Base-by-base conservation (phyloP, 1,139 yeast species). In the Sugiyamaella pinicola region DNA sequence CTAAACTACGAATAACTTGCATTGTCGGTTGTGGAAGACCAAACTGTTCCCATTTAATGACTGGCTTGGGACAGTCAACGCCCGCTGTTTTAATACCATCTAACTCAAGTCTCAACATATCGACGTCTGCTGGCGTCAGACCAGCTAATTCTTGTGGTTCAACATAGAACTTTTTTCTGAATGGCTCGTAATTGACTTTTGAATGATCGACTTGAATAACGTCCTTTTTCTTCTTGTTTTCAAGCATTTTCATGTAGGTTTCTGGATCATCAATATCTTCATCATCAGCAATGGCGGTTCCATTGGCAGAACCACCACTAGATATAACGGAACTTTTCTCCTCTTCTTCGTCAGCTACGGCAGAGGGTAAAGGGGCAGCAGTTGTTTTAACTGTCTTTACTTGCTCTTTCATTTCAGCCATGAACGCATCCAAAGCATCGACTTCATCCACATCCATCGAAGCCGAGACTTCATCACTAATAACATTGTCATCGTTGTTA, bases 1-100 rank as follows among this genome's bases (percentile, higher is more conserved):
- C 69, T 12, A 84, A 67, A n/a, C 72, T 71, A 1, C 77, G 74
- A 17, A 90, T 74, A 0, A 81, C 76, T 2, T 76, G 69, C 74
- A 81, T 75, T 0, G 84, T 76, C 1, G 75, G 74, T 0, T 81
- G 70, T 0, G 96, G 85, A 0, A 93, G 72, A 0, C 96, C 96
- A 54, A 90, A 73, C 57, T 89, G 95, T 1, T 87, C 75, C 95
- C 97, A 93, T 55, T 81, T 79, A 38, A 76, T 64, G 0, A 90
- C 80, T 0, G 98, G 98, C 33, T 76, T 74, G 0, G 89, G 85
- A 44, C 82, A 77, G 48, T 76, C 67, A 0, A 65, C 58, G 0
- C 96, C 95, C 22, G 79, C 72, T 1, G 86, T 81, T 52, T 75
- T 78, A 28, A 87, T 81, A 2, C 86, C 88, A 56, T 84, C 91